These are phyloP conservation scores for Rossbeevera mucosa DNA, from an alignment of 768 basidiomycete genomes.

Conservation along the genomic window DNA sequence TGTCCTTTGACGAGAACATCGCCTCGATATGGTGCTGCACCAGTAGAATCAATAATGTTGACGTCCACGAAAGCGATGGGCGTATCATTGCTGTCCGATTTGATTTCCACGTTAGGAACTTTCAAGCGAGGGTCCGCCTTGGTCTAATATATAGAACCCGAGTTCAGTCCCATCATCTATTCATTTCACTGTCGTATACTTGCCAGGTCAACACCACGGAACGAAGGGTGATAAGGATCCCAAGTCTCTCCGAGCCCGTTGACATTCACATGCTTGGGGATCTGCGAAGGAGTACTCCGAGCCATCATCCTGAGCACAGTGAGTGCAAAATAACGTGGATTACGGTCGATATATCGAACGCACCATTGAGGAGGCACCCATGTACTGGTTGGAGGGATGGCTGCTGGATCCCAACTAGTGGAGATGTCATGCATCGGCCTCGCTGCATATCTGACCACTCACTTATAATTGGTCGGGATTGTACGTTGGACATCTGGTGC, in stretches of 20 bases:
- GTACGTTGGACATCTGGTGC: slow-evolving; percentile 18
- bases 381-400: slow-evolving; percentile 20
- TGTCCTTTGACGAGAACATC: slow-evolving; percentile 33
- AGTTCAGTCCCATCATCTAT: background rate
- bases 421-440: background rate
- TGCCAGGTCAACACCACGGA: slow-evolving; percentile 25
- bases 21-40: slow-evolving; percentile 28
- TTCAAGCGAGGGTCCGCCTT: slow-evolving; percentile 21
- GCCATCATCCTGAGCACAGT: slow-evolving; percentile 19
- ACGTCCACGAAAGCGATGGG: slow-evolving; percentile 26
- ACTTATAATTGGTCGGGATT: slow-evolving; percentile 15
- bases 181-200: background rate
- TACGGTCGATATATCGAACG: background rate
- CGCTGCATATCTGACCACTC: background rate
- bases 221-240: slow-evolving; percentile 17
- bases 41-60: slow-evolving; percentile 35
- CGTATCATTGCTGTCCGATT: slow-evolving; percentile 18
- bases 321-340: background rate
- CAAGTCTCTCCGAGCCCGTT: slow-evolving; percentile 26
- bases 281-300: slow-evolving; percentile 1
- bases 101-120: slow-evolving; percentile 23
- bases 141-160: slow-evolving; percentile 11
- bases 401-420: slow-evolving; percentile 23
- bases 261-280: background rate
- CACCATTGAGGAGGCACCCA: slow-evolving; percentile 28